A percentile compares a stretch with the other conserved stretches of the same genome.
Evolutionary conservation across 805 yeast species (phyloP).

Genomic region (Saccharomycopsis fodiens): DNA sequence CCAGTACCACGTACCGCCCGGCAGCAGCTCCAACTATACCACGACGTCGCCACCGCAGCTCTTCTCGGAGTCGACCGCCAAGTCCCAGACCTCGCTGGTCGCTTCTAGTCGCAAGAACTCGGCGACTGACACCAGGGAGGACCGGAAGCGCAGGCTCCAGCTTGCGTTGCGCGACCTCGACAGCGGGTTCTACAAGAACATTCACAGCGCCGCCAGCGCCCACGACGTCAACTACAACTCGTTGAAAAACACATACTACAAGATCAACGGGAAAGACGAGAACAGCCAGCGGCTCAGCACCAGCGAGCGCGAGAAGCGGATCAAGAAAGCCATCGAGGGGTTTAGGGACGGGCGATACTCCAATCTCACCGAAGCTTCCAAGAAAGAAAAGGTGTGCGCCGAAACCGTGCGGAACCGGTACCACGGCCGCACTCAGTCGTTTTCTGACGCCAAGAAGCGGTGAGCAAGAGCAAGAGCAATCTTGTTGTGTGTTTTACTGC

Average conservation of each 20-base stretch:
- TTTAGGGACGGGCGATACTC: conserved; percentile 18
- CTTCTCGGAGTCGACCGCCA: not conserved
- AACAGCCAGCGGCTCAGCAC: conserved; percentile 19
- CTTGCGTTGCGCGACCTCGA: conserved; percentile 14
- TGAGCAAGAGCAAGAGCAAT: not conserved
- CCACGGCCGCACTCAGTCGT: conserved; percentile 20
- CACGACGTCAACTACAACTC: conserved; percentile 20
- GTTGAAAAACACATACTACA: conserved; percentile 24
- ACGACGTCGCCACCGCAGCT: not conserved
- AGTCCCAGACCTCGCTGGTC: not conserved
- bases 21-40: not conserved
- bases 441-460: conserved; percentile 18
- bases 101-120: not conserved
- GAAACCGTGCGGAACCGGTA: conserved; percentile 20
- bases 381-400: conserved; percentile 19
- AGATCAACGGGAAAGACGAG: conserved; percentile 20
- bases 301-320: conserved; percentile 16
- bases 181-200: conserved; percentile 17
- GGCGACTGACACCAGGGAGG: conserved; percentile 7
- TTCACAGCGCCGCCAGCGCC: conserved; percentile 20
- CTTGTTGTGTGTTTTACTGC: too few relatives aligned
- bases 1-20: not conserved
- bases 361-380: conserved; percentile 20
- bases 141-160: conserved; percentile 16
- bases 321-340: conserved; percentile 17